Percentiles rank a stretch among this genome's conserved stretches.
Evolutionary conservation across 2,329 filamentous ascomycete species (phyloP).

Genomic region (Phyllachora maydis): DNA sequence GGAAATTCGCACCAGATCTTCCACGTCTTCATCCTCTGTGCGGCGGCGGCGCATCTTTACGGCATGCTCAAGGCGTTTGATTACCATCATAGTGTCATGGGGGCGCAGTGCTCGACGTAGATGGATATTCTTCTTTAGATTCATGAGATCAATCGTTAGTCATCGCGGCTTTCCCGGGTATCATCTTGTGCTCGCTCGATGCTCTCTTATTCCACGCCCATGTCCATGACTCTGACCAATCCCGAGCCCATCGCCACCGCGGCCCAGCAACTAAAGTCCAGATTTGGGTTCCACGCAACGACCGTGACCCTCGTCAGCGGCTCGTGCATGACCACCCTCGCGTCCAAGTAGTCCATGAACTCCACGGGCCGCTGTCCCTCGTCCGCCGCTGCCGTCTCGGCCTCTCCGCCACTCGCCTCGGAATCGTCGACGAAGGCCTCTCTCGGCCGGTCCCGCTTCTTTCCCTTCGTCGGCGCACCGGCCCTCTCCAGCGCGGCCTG

Average conservation of each 20-base stretch:
- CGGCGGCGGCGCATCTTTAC: constrained; percentile 61
- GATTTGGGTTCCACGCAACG: constrained; percentile 49
- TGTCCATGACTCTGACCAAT: constrained; percentile 42
- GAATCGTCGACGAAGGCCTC: constrained; percentile 5
- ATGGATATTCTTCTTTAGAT: too few species aligned
- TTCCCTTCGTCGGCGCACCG: constrained; percentile 14
- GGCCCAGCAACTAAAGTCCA: constrained; percentile 43
- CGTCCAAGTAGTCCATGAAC: constrained; percentile 10
- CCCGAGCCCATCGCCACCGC: constrained; percentile 47
- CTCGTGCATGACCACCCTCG: constrained; percentile 33
- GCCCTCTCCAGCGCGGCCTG: too few species aligned
- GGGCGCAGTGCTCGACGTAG: constrained; percentile 30
- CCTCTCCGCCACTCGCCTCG: constrained; percentile 4
- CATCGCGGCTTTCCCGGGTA: constrained; percentile 3
- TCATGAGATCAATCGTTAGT: background rate
- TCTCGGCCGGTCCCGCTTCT: constrained; percentile 7
- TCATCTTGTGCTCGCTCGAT: too few species aligned
- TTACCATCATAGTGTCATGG: constrained; percentile 47
- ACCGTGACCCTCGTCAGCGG: constrained; percentile 39
- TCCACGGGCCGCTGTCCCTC: too few species aligned
- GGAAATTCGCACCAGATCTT: constrained; percentile 94
- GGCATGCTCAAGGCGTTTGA: constrained; percentile 75
- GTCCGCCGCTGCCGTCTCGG: too few species aligned
- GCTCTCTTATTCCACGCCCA: constrained; percentile 24
- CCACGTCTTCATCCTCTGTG: constrained; percentile 70